A percentile compares a stretch with the other conserved stretches of the same genome.
Conservation (phyloP, 83 land plant species). For the Thuja plicata region DNA sequence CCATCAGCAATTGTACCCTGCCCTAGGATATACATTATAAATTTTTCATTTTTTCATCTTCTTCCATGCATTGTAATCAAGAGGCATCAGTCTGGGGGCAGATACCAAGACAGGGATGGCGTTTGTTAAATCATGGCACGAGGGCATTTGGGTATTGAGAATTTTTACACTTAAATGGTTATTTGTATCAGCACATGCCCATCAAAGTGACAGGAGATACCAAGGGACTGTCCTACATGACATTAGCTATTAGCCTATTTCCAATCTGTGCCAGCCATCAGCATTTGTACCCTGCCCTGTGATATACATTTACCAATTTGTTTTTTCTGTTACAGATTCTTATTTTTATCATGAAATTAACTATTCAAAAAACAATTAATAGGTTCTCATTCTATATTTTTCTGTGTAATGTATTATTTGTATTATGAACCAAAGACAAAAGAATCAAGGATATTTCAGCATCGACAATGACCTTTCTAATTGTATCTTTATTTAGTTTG, state of each 20-base stretch:
- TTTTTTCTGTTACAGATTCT: no score
- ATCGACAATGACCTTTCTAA: neutral
- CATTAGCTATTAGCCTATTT: neutral
- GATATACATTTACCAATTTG: no score
- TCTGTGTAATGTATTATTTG: neutral
- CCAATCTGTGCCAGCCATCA: neutral
- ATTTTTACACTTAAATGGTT: neutral
- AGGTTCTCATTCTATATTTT: neutral
- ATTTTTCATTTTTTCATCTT: no score
- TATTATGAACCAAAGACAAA: neutral
- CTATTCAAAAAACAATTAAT: neutral
- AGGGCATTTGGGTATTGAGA: no score
- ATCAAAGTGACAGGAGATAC: neutral
- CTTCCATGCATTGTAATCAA: no score
- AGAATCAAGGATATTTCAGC: neutral
- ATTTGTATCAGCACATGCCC: neutral
- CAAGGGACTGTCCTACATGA: neutral
- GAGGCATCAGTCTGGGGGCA: no score
- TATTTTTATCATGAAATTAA: neutral
- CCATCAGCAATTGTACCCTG: neutral
- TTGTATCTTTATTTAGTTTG: neutral
- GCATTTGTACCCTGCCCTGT: neutral
- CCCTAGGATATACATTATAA: neutral
- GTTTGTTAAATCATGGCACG: no score
- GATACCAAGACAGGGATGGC: no score